phyloP scores from a whole-genome alignment of 1,284 basidiomycete genomes.

The Apiotrichum veenhuisii region DNA sequence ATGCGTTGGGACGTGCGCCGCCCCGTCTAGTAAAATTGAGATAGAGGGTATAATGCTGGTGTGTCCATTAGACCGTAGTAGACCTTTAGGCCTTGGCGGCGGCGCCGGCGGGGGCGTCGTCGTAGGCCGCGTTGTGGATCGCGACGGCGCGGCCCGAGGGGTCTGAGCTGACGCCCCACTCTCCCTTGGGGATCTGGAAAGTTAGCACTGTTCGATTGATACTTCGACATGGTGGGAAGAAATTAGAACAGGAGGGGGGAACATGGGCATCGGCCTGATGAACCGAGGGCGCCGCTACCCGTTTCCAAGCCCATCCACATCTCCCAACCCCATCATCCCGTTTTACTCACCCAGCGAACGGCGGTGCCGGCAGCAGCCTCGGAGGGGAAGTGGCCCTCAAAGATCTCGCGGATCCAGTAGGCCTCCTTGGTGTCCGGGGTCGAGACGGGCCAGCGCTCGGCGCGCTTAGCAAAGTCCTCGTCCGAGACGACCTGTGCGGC shows the following conservation, averaged over 20 bases:
- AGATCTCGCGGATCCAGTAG: conserved; percentile 90
- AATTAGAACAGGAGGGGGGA: background rate
- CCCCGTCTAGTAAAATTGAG: background rate
- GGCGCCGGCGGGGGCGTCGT: conserved; percentile 10
- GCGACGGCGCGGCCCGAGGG: conserved; percentile 92
- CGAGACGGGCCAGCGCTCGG: conserved; percentile 72
- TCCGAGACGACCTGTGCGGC: conserved; percentile 74
- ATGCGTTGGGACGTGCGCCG: too few species aligned
- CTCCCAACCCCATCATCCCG: conserved; percentile 27
- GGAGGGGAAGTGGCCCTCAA: conserved; percentile 82
- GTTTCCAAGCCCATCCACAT: conserved; percentile 7
- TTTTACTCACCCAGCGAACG: conserved; percentile 59
- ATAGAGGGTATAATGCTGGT: background rate
- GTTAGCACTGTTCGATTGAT: background rate
- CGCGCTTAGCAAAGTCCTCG: conserved; percentile 70
- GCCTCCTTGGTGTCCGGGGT: conserved; percentile 97
- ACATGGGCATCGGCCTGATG: too few species aligned
- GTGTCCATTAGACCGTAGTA: background rate
- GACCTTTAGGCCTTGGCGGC: background rate
- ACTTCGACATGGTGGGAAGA: background rate
- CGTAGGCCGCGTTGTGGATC: conserved; percentile 91
- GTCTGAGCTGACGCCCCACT: conserved; percentile 94
- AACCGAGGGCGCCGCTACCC: too few species aligned
- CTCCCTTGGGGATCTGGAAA: conserved; percentile 75
- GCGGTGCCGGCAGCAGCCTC: conserved; percentile 87